Evolutionary conservation across 75 land plant species (phyloP), one percentile per base, ranked within the genome.

Genomic region (Ceratopteris richardii): DNA sequence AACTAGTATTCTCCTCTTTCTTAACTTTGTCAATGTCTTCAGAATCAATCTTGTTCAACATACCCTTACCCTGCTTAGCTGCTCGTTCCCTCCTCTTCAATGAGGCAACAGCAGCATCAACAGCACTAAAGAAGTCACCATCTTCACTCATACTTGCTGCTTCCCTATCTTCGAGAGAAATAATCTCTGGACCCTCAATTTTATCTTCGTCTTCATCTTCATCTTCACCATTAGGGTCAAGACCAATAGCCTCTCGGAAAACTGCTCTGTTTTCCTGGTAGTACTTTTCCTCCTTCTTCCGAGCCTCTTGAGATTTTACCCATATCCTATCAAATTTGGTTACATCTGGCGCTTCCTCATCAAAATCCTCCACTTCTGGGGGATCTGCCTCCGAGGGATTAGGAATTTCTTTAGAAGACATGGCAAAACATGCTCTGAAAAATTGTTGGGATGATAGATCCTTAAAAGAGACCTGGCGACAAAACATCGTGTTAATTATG

Each of bases 371-470:
- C 22, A 77, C 87, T 62, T 90, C 96, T 0, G 85, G 81, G 0
- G 96, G 96, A 51, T 90, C 96, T 42, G 78, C 77, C 55, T 80
- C 81, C 20, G 87, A 56, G 18, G 88, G 84, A 41, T 29, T 37
- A 0, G 82, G 84, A 59, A 76, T 17, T 7, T 46, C 21, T 20
- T 46, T 46, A 46, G n/a, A 46, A 5, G 21, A 17, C n/a, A 17
- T 7, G 21, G 48, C 48, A 2, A 46, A 17, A 20, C 48, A 46
- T 17, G 48, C 14, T 7, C 48, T 20, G 17, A 46, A 9, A 33
- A 33, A 9, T 33, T 9, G 3, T 33, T 33, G 37, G 9, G 9
- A 9, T 4, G 37, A 9, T 33, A 9, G 7, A 4, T 33, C 7
- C 9, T 33, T 33, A 9, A 3, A 33, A 9, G 37, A 33, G 37